phyloP scores from a whole-genome alignment of 805 yeast genomes.

The Monosporozyma aquatica region DNA sequence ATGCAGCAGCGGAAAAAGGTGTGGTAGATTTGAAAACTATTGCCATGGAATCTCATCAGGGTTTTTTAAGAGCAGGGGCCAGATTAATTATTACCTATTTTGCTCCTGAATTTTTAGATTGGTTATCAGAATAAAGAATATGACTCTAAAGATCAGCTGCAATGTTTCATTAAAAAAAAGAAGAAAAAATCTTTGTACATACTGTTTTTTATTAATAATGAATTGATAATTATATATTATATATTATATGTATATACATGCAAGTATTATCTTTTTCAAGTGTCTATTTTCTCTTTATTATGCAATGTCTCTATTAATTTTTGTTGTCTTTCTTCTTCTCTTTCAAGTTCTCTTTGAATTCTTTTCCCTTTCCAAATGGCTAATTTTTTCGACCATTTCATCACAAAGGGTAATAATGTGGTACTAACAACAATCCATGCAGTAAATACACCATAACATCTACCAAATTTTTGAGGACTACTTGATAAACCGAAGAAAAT shows the following conservation, averaged over 20 bases:
- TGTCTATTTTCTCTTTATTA: not conserved
- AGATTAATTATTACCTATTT: constrained; percentile 83
- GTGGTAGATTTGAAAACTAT: constrained; percentile 70
- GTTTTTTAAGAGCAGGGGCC: constrained; percentile 94
- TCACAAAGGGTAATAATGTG: constrained; percentile 35
- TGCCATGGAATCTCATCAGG: constrained; percentile 82
- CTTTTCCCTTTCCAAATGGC: constrained; percentile 11
- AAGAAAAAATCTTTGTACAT: not conserved
- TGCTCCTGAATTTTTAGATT: constrained; percentile 90
- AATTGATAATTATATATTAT: not conserved
- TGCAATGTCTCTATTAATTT: not conserved
- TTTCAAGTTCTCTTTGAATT: not conserved
- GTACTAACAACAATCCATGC: constrained; percentile 53
- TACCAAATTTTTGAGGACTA: constrained; percentile 40
- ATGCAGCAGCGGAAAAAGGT: constrained; percentile 96
- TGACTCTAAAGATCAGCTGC: too few species aligned
- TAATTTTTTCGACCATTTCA: constrained; percentile 29
- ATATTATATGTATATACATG: not conserved
- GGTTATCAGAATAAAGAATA: constrained; percentile 41
- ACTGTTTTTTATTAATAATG: not conserved
- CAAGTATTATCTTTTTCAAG: too few species aligned
- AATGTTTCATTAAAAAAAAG: too few species aligned
- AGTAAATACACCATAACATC: constrained; percentile 48
- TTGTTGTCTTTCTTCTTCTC: not conserved
- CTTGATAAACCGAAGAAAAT: constrained; percentile 48